A percentile compares a stretch with the other conserved stretches of the same genome.
These are phyloP conservation scores for Paramecium caudatum DNA, from an alignment of 73 alveolate genomes.

Conservation along the genomic window DNA sequence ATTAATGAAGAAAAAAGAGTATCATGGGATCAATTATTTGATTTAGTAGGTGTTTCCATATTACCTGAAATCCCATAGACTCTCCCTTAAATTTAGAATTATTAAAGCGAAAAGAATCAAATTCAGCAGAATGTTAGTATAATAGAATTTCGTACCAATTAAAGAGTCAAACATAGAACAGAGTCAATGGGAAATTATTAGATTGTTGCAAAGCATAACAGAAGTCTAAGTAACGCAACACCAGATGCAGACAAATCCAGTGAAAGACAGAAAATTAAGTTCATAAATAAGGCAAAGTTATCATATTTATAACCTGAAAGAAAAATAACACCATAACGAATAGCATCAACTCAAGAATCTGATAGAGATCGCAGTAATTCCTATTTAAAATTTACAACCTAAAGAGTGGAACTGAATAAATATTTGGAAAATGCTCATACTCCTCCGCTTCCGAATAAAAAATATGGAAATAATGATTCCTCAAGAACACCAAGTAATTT, in stretches of 20 bases:
- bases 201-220: not conserved
- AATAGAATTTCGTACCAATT: not conserved
- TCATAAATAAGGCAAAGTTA: not conserved
- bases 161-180: constrained; percentile 55
- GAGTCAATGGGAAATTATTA: constrained; percentile 57
- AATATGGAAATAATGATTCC: constrained; percentile 48
- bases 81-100: not conserved
- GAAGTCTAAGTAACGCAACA: constrained; percentile 28
- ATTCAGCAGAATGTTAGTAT: not conserved
- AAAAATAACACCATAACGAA: constrained; percentile 5
- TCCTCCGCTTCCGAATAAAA: constrained; percentile 62
- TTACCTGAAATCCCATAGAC: not conserved
- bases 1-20: constrained; percentile 55
- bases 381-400: not conserved
- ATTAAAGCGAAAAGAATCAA: not conserved
- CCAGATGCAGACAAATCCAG: constrained; percentile 33
- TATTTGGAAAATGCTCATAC: constrained; percentile 63
- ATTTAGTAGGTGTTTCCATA: not conserved
- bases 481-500: constrained; percentile 57
- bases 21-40: constrained; percentile 37
- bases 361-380: constrained; percentile 57
- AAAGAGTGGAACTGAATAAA: constrained; percentile 12
- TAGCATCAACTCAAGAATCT: not conserved
- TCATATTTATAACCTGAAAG: constrained; percentile 20
- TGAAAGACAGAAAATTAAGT: constrained; percentile 1